Evolutionary conservation across 2,329 filamentous ascomycete genomes (phyloP), one percentile per base, ranked within the genome.

Genomic region (Aspergillus sp.): DNA sequence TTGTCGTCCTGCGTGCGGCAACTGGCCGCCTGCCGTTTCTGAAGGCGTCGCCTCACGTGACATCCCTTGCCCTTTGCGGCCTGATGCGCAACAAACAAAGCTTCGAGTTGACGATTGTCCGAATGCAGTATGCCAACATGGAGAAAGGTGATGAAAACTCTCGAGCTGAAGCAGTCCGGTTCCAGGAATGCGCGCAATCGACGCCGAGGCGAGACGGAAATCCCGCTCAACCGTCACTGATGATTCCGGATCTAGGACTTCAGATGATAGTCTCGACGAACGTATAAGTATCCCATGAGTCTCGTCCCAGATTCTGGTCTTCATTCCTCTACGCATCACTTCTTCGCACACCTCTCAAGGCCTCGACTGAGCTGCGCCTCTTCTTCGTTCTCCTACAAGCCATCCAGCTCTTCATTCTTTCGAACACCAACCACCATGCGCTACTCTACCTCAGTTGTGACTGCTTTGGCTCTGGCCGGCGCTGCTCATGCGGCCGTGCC

Each of bases 381-480:
- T 19, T 7, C 9, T 17, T n/a, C 25, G 19, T 50, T 50, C 40
- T 5, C 19, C n/a, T n/a, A n/a, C 32, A 19, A 45, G n/a, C 36
- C 25, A 6, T 38, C n/a, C 34, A 42, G n/a, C 40, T 19, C 20
- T 45, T 25, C 14, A 45, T 17, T 38, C 34, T n/a, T 38, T 38
- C 34, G 16, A 38, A 38, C 11, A 38, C 23, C 29, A 48, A 23
- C 44, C 43, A 64, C 56, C 51, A 71, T 71, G 69, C 61, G 64
- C 52, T 59, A 69, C 58, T 59, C 65, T n/a, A 58, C 50, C 40
- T 54, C 56, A 38, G 31, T 58, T 20, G 36, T 60, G 21, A 31
- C 54, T 31, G 54, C 58, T 10, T 45, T 64, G 45, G 58, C 61
- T 47, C 44, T 65, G 36, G 57, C 56, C 19, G 57, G 58, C 14